Conservation (phyloP, 23 red algal species). For the Gracilaria vermiculophylla region DNA sequence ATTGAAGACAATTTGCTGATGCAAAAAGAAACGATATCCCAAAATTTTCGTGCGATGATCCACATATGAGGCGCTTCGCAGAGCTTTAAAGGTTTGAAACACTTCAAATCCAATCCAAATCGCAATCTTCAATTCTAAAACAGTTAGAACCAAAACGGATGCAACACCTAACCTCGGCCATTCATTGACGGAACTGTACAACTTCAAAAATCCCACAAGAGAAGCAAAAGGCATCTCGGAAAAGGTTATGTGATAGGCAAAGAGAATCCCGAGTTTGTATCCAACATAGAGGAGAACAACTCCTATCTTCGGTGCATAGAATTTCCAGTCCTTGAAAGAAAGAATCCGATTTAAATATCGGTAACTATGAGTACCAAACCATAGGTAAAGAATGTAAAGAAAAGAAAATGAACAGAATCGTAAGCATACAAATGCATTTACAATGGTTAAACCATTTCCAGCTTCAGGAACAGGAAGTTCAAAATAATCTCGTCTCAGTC, state of each 20-base stretch:
- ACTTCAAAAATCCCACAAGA: slow-evolving; percentile 39
- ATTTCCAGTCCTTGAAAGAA: slow-evolving; percentile 52
- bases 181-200: slow-evolving; percentile 7
- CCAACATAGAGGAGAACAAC: slow-evolving; percentile 20
- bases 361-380: slow-evolving; percentile 56
- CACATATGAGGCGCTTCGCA: slow-evolving; percentile 38
- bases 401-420: slow-evolving; percentile 32
- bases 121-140: slow-evolving; percentile 36
- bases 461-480: background rate
- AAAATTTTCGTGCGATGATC: slow-evolving; percentile 62
- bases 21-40: slow-evolving; percentile 73
- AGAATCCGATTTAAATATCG: slow-evolving; percentile 29
- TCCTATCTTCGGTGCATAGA: slow-evolving; percentile 72
- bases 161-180: slow-evolving; percentile 47
- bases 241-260: slow-evolving; percentile 31
- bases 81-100: slow-evolving; percentile 11
- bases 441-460: background rate
- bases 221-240: slow-evolving; percentile 53
- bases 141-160: slow-evolving; percentile 14
- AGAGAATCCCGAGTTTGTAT: slow-evolving; percentile 37
- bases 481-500: slow-evolving; percentile 5
- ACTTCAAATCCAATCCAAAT: slow-evolving; percentile 27
- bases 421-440: slow-evolving; percentile 20
- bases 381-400: slow-evolving; percentile 57
- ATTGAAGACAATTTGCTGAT: slow-evolving; percentile 62